Conservation (phyloP, 2,329 filamentous ascomycete species). For the Colletotrichum liriopes region DNA sequence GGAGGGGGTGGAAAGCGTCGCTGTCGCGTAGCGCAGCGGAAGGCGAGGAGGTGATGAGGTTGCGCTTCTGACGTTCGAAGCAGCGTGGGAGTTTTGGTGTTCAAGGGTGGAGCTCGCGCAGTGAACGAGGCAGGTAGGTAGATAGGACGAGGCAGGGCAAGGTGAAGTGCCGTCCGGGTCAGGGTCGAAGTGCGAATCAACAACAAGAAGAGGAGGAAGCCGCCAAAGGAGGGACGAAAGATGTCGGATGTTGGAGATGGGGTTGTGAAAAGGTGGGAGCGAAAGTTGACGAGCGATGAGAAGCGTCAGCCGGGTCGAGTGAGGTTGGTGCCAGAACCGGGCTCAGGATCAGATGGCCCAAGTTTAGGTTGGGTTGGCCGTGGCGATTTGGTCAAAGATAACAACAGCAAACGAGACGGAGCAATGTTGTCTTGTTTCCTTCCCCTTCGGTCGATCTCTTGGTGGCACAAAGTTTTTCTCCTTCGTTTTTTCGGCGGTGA, state of each 20-base stretch:
- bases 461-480: conserved; percentile 20
- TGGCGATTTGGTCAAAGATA: conserved; percentile 32
- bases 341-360: conserved; percentile 25
- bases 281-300: conserved; percentile 22
- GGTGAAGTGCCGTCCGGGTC: not conserved
- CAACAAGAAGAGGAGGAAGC: conserved; percentile 35
- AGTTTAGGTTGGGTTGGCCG: conserved; percentile 20
- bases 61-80: not conserved
- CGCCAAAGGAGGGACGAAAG: conserved; percentile 36
- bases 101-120: not conserved
- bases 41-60: conserved; percentile 8
- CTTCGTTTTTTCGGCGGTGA: conserved; percentile 36
- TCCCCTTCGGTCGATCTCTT: not conserved
- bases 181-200: conserved; percentile 23
- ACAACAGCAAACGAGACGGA: conserved; percentile 20
- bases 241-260: conserved; percentile 1
- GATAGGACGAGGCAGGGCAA: not conserved
- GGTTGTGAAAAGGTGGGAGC: conserved; percentile 10
- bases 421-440: conserved; percentile 26
- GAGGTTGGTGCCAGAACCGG: conserved; percentile 20
- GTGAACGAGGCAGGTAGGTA: conserved; percentile 1
- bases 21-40: not conserved
- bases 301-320: conserved; percentile 34
- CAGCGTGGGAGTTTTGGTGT: not conserved
- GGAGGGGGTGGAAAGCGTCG: conserved; percentile 8